A percentile compares a stretch with the other conserved stretches of the same genome.
These are phyloP conservation scores for Trypanosoma melophagium DNA, from an alignment of 208 protist species.

Conservation along the genomic window DNA sequence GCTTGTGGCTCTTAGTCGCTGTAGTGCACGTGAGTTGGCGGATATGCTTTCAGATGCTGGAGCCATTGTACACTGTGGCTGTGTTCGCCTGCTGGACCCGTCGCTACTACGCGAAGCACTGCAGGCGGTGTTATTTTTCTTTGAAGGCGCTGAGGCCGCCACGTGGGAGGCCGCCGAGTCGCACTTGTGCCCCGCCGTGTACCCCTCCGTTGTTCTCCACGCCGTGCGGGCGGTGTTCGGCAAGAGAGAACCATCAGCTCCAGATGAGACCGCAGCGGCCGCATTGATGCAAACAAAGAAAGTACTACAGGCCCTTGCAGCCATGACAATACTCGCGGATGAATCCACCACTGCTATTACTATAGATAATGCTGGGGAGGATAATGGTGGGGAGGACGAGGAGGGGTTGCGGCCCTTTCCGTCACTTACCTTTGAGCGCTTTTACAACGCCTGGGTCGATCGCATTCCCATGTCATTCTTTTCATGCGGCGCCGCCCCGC, in stretches of 20 bases:
- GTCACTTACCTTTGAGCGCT: conserved; percentile 38
- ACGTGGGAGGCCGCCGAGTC: conserved; percentile 34
- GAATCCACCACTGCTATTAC: not conserved
- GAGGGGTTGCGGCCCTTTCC: conserved; percentile 1
- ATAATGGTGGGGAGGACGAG: not conserved
- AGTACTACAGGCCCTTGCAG: conserved; percentile 49
- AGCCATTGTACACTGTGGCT: conserved; percentile 50
- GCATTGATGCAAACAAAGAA: conserved; percentile 28
- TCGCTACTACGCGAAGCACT: conserved; percentile 42
- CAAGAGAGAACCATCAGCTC: too few relatives aligned
- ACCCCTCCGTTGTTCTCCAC: conserved; percentile 52
- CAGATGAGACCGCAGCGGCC: not conserved
- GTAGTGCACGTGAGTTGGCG: conserved; percentile 60
- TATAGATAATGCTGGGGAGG: not conserved
- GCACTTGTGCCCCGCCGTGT: conserved; percentile 55
- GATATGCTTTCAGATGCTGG: conserved; percentile 30
- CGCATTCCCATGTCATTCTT: conserved; percentile 40
- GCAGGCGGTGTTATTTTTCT: conserved; percentile 33
- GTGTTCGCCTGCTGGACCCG: conserved; percentile 57
- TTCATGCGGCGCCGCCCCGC: conserved; percentile 19
- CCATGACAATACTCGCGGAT: conserved; percentile 26
- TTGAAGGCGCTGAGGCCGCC: conserved; percentile 31
- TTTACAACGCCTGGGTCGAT: conserved; percentile 35
- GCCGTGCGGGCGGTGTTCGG: conserved; percentile 53
- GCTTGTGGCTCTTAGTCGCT: conserved; percentile 34